Conservation (phyloP, 805 yeast species). For the Candida gorgasii region DNA sequence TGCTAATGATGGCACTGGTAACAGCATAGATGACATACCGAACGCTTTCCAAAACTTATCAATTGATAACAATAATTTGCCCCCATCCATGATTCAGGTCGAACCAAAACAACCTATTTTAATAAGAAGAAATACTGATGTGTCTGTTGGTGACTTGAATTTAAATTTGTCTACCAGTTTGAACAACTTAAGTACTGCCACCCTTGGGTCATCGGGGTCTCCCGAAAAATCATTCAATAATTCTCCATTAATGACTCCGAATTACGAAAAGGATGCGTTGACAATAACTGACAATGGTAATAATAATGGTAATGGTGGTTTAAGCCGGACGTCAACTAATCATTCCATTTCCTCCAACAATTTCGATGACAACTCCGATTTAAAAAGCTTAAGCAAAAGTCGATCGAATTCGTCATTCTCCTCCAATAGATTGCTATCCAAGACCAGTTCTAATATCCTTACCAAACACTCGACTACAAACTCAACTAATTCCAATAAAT, state of each 20-base stretch:
- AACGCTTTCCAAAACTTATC: conserved; percentile 11
- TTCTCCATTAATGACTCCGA: conserved; percentile 12
- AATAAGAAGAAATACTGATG: conserved; percentile 45
- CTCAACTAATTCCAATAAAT: conserved; percentile 16
- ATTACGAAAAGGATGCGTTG: conserved; percentile 7
- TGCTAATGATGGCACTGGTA: conserved; percentile 11
- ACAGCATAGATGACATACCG: conserved; percentile 15
- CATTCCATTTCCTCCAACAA: conserved; percentile 15
- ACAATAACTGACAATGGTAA: conserved; percentile 3
- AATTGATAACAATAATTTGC: conserved; percentile 35
- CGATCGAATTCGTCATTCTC: conserved; percentile 17
- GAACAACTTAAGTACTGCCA: conserved; percentile 19
- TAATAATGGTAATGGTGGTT: conserved; percentile 5
- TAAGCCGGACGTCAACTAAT: conserved; percentile 19
- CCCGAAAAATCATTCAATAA: conserved; percentile 5
- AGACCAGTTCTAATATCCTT: conserved; percentile 12
- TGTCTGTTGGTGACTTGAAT: neutral
- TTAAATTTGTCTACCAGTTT: conserved; percentile 16
- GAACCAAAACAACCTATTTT: conserved; percentile 77
- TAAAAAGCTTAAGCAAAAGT: conserved; percentile 12
- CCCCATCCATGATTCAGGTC: conserved; percentile 68
- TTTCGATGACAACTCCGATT: conserved; percentile 6
- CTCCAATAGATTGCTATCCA: conserved; percentile 11
- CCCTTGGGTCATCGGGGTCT: neutral
- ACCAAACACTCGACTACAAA: conserved; percentile 12